A percentile compares a stretch with the other conserved stretches of the same genome.
These are phyloP conservation scores for Coemansia sp. DNA, from an alignment of 192 early-diverging fungal genomes.

Conservation along the genomic window DNA sequence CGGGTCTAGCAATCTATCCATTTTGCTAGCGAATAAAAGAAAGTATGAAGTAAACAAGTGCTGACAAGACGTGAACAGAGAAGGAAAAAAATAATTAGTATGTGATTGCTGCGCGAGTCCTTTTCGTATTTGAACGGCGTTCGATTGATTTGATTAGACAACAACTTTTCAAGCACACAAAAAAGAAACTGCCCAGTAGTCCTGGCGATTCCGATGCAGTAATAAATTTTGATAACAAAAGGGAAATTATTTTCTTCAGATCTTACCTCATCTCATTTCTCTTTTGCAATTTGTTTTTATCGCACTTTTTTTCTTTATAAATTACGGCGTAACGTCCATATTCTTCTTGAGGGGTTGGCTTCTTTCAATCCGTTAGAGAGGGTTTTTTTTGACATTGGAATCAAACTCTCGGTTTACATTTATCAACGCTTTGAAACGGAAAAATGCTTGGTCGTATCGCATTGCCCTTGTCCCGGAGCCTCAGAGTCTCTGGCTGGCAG, in stretches of 20 bases:
- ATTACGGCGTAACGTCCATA: not conserved
- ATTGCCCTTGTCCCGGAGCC: constrained; percentile 30
- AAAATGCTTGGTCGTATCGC: constrained; percentile 36
- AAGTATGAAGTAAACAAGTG: not conserved
- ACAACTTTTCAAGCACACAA: no score
- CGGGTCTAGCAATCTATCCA: not conserved
- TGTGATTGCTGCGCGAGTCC: not conserved
- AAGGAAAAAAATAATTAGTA: not conserved
- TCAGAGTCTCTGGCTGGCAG: constrained; percentile 9
- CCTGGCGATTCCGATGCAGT: no score
- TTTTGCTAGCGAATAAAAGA: not conserved
- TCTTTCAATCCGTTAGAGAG: not conserved
- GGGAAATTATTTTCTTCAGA: no score
- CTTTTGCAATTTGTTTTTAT: not conserved
- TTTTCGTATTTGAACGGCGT: not conserved
- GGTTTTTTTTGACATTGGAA: not conserved
- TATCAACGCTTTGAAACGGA: not conserved
- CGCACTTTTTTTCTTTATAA: not conserved
- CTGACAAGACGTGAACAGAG: not conserved
- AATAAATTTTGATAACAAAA: no score
- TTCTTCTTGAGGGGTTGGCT: not conserved
- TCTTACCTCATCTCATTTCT: not conserved
- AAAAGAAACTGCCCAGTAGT: no score
- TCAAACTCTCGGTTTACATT: constrained; percentile 1
- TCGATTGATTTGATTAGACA: not conserved